phyloP scores from a whole-genome alignment of 495 filamentous ascomycete genomes.

The Immersiella caudata region DNA sequence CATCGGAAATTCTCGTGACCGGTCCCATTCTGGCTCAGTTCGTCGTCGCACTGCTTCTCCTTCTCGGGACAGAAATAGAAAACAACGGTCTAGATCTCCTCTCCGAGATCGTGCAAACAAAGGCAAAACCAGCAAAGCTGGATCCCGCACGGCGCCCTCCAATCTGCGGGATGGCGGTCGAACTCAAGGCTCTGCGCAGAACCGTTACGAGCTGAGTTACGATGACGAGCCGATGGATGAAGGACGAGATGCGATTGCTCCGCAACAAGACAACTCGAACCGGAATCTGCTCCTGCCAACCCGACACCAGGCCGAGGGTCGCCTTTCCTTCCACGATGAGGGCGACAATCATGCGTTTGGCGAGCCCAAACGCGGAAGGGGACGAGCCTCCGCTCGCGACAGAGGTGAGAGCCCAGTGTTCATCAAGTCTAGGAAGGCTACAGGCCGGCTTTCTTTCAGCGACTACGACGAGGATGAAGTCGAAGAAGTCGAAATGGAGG shows the following conservation, averaged over 20 bases:
- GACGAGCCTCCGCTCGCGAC: not conserved
- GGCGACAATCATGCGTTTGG: not conserved
- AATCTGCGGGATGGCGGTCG: not conserved
- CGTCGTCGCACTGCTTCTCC: not conserved
- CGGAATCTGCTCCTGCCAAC: not conserved
- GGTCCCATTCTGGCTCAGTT: not conserved
- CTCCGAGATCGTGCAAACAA: not conserved
- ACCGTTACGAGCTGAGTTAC: not conserved
- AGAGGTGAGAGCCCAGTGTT: not conserved
- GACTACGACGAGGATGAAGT: not conserved
- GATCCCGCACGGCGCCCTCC: not conserved
- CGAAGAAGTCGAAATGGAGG: not conserved
- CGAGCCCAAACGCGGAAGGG: not conserved
- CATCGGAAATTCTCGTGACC: not conserved
- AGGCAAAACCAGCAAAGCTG: not conserved
- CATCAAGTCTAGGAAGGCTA: not conserved
- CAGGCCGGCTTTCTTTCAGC: not conserved
- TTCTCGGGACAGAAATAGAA: not conserved
- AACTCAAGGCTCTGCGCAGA: not conserved
- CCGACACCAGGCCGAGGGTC: not conserved
- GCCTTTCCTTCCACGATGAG: not conserved
- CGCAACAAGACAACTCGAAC: not conserved
- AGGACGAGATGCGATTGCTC: not conserved
- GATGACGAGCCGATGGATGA: not conserved
- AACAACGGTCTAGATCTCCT: not conserved